phyloP scores from a whole-genome alignment of 306 rosid genomes.

The Vigna trinervia region DNA sequence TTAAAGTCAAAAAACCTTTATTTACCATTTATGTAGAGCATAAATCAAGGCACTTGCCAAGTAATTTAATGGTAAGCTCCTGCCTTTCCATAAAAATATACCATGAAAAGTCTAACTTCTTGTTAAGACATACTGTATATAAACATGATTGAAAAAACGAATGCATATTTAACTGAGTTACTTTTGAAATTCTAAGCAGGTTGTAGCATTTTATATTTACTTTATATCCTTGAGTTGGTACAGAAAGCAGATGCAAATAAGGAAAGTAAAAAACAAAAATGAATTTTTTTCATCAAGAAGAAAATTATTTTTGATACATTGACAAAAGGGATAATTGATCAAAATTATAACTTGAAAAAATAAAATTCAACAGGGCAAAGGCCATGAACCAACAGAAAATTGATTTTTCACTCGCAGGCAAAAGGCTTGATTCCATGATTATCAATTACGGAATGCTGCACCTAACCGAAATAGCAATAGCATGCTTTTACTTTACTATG shows the following conservation, averaged over 20 bases:
- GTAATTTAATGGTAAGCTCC: constrained; percentile 32
- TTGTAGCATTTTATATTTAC: constrained; percentile 23
- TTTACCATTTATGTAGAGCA: constrained; percentile 26
- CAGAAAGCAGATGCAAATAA: constrained; percentile 1
- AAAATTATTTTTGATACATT: constrained; percentile 21
- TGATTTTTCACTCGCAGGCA: constrained; percentile 5
- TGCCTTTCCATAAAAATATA: constrained; percentile 26
- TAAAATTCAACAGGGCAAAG: constrained; percentile 32
- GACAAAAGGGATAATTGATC: constrained; percentile 21
- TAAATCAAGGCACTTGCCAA: constrained; percentile 5
- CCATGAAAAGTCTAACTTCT: constrained; percentile 22
- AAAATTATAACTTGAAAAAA: constrained; percentile 28
- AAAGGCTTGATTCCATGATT: constrained; percentile 30
- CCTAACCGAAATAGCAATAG: constrained; percentile 33
- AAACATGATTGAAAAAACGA: constrained; percentile 5
- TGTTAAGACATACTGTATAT: background rate
- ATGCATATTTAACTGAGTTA: background rate
- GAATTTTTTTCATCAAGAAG: constrained; percentile 32
- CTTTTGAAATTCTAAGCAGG: background rate
- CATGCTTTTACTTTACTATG: background rate
- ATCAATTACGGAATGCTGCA: constrained; percentile 8
- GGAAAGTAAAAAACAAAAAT: constrained; percentile 24
- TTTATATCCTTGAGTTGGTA: constrained; percentile 8
- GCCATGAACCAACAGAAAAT: background rate
- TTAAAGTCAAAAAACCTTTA: constrained; percentile 25